A percentile compares a stretch with the other conserved stretches of the same genome.
Evolutionary conservation across 164 flowering plant species (phyloP).

Genomic region (Santalum album): DNA sequence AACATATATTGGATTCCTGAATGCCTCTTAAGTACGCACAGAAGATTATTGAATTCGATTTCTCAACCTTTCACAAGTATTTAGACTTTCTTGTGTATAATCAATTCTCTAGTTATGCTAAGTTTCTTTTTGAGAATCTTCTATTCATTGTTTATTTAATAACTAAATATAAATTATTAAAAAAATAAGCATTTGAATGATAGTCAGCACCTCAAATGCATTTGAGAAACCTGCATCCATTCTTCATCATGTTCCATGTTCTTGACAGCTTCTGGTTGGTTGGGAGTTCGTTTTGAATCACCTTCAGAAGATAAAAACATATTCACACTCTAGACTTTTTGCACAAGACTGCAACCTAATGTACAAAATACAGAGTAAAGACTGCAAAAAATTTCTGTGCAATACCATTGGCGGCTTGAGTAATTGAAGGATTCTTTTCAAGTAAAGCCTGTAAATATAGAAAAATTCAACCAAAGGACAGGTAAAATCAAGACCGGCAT

Average conservation of each 20-base stretch:
- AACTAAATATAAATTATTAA: too few species aligned
- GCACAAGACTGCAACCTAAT: neutral
- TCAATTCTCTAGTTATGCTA: too few species aligned
- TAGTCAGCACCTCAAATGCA: slow-evolving; percentile 54
- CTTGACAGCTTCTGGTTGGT: slow-evolving; percentile 21
- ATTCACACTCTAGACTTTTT: too few species aligned
- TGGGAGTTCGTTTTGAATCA: slow-evolving; percentile 18
- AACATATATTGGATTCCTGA: too few species aligned
- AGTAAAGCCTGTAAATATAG: slow-evolving; percentile 52
- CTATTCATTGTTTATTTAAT: too few species aligned
- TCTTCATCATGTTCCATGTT: slow-evolving; percentile 40
- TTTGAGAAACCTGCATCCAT: slow-evolving; percentile 57
- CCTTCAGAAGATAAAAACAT: slow-evolving; percentile 14
- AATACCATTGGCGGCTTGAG: slow-evolving; percentile 52
- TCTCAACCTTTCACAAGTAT: too few species aligned
- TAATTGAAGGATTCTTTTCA: slow-evolving; percentile 65
- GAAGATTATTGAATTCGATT: too few species aligned
- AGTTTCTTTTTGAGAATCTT: too few species aligned
- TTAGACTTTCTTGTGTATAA: too few species aligned
- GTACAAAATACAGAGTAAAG: neutral
- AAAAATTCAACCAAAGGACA: neutral
- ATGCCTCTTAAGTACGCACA: too few species aligned
- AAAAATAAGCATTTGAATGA: neutral
- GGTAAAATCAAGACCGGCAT: neutral
- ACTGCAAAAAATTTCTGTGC: neutral